Conservation (phyloP, 305 asterid genomes). For the Galium porrigens region DNA sequence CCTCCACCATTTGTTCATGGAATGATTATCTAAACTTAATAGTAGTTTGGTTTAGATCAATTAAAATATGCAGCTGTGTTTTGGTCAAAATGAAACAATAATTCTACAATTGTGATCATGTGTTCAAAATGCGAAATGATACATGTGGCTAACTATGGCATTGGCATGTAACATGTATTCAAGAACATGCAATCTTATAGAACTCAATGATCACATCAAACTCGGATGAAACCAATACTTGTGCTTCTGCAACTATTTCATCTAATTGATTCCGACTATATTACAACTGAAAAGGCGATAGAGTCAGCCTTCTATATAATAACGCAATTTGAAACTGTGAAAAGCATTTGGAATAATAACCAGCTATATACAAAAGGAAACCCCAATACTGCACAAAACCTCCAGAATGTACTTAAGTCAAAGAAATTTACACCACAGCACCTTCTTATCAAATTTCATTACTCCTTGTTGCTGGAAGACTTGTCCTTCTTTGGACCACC, state of each 20-base stretch:
- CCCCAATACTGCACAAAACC: not conserved
- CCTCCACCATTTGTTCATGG: too few relatives aligned
- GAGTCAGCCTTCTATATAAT: not conserved
- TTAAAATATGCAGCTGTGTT: too few relatives aligned
- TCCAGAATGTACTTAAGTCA: not conserved
- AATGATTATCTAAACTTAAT: too few relatives aligned
- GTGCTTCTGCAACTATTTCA: not conserved
- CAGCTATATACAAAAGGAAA: not conserved
- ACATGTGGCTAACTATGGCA: too few relatives aligned
- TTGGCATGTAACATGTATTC: too few relatives aligned
- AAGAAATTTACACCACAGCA: not conserved
- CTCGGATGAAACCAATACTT: not conserved
- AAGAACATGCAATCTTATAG: not conserved
- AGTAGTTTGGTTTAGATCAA: too few relatives aligned
- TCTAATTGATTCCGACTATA: not conserved
- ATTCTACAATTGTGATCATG: too few relatives aligned
- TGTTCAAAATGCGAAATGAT: too few relatives aligned
- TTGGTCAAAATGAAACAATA: too few relatives aligned
- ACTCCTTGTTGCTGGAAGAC: constrained; percentile 62
- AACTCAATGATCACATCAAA: too few relatives aligned
- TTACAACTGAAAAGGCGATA: not conserved
- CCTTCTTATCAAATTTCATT: constrained; percentile 3
- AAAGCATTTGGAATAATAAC: not conserved
- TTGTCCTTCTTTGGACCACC: constrained; percentile 93
- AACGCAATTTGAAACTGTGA: not conserved